Evolutionary conservation across 352 stramenopile genomes (phyloP), one percentile per base, ranked within the genome.

Genomic region (Globisporangium splendens): DNA sequence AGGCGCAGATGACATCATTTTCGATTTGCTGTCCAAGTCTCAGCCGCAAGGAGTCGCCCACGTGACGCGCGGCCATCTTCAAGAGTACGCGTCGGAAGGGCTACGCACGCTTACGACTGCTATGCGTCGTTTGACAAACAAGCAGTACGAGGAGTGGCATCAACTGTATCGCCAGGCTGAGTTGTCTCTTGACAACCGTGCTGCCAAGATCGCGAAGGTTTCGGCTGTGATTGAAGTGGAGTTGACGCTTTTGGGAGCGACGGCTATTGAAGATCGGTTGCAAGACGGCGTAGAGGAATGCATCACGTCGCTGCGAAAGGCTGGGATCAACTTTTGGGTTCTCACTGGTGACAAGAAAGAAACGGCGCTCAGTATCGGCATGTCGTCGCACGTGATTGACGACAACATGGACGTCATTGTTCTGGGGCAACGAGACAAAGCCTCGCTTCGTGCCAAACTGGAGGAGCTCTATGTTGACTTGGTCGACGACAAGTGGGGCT

Each of bases 241-340:
- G 33, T 53, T 97, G 55, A 87, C 77, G 7, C 55, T 98, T 39
- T 68, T 98, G 15, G 92, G 92, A 28, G 89, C 86, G 6, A 98
- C 92, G 4, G 92, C 89, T 1, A 98, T 98, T 62, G 93, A 98
- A 68, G 93, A 98, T 59, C 82, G 88, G 35, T 69, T 98, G 17
- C 93, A 98, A 54, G 89, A 98, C 31, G 88, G 90, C 11, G 95
- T 98, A 2, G 85, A 95, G 21, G 86, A 97, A 49, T 96, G 85
- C 14, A 98, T 98, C 66, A 83, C 71, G 44, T 79, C 93, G n/a
- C 69, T 98, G 33, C 72, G 83, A 10, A 92, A 97, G 49, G 95
- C 95, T 8, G 94, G 93, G 3, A 98, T 98, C 62, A 98, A 98
- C 58, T 90, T 98, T 46, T 98, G 95, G 95, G 91, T 98, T 28